A percentile compares a stretch with the other conserved stretches of the same genome.
phyloP scores from a whole-genome alignment of 441 rosid species.

The Theobroma grandiflorum region DNA sequence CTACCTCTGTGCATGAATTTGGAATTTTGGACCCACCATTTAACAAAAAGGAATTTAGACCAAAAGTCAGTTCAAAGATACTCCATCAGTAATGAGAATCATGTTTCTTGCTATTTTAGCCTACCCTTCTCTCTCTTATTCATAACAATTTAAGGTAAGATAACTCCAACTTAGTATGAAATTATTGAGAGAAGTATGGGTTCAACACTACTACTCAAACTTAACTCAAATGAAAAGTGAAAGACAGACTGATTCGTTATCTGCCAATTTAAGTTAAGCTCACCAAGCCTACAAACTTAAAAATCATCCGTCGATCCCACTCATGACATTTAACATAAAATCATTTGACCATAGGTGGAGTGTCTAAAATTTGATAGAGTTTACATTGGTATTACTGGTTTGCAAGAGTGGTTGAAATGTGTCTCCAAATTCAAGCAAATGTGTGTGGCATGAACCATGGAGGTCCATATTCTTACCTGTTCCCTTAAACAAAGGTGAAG shows the following conservation, averaged over 20 bases:
- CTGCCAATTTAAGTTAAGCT: background rate
- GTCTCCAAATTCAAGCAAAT: background rate
- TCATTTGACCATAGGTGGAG: too few relatives aligned
- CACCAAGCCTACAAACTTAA: too few relatives aligned
- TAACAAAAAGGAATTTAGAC: background rate
- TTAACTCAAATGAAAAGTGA: background rate
- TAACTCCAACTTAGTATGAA: background rate
- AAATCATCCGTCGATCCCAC: too few relatives aligned
- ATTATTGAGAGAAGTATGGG: background rate
- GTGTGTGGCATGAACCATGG: background rate
- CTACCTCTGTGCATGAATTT: slow-evolving; percentile 7
- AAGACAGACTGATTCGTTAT: background rate
- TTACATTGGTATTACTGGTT: background rate
- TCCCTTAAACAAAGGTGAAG: background rate
- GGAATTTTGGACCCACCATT: slow-evolving; percentile 18
- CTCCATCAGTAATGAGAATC: too few relatives aligned
- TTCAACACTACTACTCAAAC: background rate
- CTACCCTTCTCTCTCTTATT: background rate
- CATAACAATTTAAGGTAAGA: background rate
- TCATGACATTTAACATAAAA: too few relatives aligned
- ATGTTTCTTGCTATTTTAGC: slow-evolving; percentile 3
- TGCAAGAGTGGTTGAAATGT: background rate
- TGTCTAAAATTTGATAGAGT: too few relatives aligned
- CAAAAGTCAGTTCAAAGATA: background rate
- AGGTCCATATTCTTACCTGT: background rate